Percentiles rank a stretch among this genome's conserved stretches.
phyloP scores from a whole-genome alignment of 768 basidiomycete genomes.

The Gymnopilus dilepis region DNA sequence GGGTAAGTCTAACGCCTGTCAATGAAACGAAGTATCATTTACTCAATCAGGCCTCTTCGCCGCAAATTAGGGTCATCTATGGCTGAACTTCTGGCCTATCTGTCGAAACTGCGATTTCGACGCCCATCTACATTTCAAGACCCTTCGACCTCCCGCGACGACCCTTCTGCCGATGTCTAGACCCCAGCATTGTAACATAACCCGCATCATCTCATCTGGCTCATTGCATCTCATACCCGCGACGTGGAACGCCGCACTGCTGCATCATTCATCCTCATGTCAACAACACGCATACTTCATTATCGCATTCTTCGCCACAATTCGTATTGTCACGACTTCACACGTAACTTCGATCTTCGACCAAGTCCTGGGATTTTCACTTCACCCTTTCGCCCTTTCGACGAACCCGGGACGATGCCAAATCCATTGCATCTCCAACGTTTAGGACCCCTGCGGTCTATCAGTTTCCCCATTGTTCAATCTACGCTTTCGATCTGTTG shows the following conservation, averaged over 20 bases:
- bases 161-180: slow-evolving; percentile 18
- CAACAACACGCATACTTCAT: slow-evolving; percentile 15
- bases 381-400: slow-evolving; percentile 13
- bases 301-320: slow-evolving; percentile 16
- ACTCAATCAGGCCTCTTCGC: slow-evolving; percentile 2
- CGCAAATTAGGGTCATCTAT: slow-evolving; percentile 32
- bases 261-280: slow-evolving; percentile 21
- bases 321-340: slow-evolving; percentile 6
- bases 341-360: background rate
- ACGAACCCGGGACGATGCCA: slow-evolving; percentile 12
- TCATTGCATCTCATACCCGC: slow-evolving; percentile 28
- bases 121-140: slow-evolving; percentile 15
- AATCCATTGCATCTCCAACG: slow-evolving; percentile 9
- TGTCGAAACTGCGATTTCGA: slow-evolving; percentile 1
- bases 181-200: slow-evolving; percentile 27
- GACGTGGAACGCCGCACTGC: slow-evolving; percentile 33
- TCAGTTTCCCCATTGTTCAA: slow-evolving; percentile 1
- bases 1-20: slow-evolving; percentile 55
- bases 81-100: slow-evolving; percentile 27
- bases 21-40: background rate
- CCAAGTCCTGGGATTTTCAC: background rate
- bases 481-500: slow-evolving; percentile 11
- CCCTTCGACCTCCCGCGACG: slow-evolving; percentile 6
- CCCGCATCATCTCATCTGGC: slow-evolving; percentile 10
- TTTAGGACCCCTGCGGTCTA: slow-evolving; percentile 3